A percentile compares a stretch with the other conserved stretches of the same genome.
Evolutionary conservation across 805 yeast species (phyloP).

Genomic region (Barnettozyma botsteinii): DNA sequence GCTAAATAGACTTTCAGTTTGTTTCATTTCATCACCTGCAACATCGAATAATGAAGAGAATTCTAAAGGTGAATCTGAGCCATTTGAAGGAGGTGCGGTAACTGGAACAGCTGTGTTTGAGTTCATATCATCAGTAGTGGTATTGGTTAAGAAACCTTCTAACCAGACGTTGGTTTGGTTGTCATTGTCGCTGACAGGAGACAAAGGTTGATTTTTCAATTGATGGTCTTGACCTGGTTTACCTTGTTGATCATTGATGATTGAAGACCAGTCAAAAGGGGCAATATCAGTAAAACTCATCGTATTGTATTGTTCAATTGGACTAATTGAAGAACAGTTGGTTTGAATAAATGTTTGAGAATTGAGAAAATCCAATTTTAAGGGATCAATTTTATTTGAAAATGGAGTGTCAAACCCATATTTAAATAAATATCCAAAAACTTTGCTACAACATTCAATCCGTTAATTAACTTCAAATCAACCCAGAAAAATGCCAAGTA

Average conservation of each 20-base stretch:
- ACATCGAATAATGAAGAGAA: conserved; percentile 25
- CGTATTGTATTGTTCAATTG: background rate
- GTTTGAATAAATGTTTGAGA: background rate
- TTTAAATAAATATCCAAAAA: background rate
- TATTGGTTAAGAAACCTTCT: conserved; percentile 18
- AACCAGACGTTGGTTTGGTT: conserved; percentile 16
- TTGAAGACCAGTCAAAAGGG: conserved; percentile 23
- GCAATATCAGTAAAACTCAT: conserved; percentile 17
- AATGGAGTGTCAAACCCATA: background rate
- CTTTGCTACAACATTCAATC: no score
- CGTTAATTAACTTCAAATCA: background rate
- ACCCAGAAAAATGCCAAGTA: conserved; percentile 1
- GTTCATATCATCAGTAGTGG: conserved; percentile 9
- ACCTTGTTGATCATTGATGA: conserved; percentile 12
- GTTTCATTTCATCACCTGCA: conserved; percentile 4
- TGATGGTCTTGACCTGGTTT: conserved; percentile 9
- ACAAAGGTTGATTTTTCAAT: conserved; percentile 11
- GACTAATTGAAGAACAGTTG: no score
- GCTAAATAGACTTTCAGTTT: conserved; percentile 16
- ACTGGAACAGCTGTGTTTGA: conserved; percentile 10
- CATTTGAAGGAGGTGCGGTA: conserved; percentile 1
- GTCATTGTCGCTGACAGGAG: conserved; percentile 14
- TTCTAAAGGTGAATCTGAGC: conserved; percentile 23
- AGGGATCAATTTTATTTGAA: background rate
- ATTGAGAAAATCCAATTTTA: background rate